These are phyloP conservation scores for Protomyces macrosporus DNA, from an alignment of 1,139 yeast species.

Conservation along the genomic window DNA sequence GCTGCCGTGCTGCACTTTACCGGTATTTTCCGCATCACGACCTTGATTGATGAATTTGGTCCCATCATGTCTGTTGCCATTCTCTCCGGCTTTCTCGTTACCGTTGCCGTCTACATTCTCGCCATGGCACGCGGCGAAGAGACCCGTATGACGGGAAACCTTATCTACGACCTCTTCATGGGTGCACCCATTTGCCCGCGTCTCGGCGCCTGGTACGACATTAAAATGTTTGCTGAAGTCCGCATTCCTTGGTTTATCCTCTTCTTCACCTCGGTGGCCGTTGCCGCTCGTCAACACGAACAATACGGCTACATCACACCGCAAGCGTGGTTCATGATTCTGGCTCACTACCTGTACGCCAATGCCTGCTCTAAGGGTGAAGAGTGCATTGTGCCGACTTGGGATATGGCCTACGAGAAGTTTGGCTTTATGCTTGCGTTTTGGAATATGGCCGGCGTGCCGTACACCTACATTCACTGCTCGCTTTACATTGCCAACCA, in stretches of 20 bases:
- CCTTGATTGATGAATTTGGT: conserved; percentile 75
- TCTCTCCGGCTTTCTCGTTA: conserved; percentile 62
- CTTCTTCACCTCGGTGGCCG: conserved; percentile 69
- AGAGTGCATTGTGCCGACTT: conserved; percentile 91
- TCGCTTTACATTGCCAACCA: conserved; percentile 76
- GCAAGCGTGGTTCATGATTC: conserved; percentile 65
- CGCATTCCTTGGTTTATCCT: conserved; percentile 94
- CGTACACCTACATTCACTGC: conserved; percentile 94
- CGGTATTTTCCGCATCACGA: conserved; percentile 66
- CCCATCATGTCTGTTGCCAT: conserved; percentile 91
- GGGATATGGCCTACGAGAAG: conserved; percentile 99
- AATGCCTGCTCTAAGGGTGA: conserved; percentile 98
- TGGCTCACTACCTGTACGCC: conserved; percentile 91
- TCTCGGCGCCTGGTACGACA: conserved; percentile 72
- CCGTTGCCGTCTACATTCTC: conserved; percentile 60
- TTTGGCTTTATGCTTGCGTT: conserved; percentile 96
- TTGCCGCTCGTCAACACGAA: conserved; percentile 73
- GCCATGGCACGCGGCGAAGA: conserved; percentile 43
- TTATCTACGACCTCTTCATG: conserved; percentile 86
- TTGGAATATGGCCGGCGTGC: conserved; percentile 99
- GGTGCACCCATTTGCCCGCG: conserved; percentile 97
- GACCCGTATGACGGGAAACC: conserved; percentile 88
- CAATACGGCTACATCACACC: conserved; percentile 71
- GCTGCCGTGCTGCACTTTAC: conserved; percentile 62
- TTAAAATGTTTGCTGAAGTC: conserved; percentile 96